Base-by-base conservation (phyloP, 2,329 filamentous ascomycete genomes). In the Ceratocystis destructans region DNA sequence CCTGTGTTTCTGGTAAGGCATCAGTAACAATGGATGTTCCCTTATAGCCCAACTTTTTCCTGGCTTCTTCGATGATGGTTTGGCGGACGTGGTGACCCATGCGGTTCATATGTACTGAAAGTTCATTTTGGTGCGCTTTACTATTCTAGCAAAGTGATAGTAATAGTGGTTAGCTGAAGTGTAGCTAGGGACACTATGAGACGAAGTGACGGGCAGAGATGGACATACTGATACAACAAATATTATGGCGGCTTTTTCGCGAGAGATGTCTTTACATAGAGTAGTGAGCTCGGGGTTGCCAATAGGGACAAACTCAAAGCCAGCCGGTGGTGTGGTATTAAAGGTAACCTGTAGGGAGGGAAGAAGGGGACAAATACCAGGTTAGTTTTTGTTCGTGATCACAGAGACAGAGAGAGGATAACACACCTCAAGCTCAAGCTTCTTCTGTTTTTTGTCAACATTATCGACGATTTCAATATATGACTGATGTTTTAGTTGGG, bases 401-500 rank as follows among this genome's bases (percentile, higher is more conserved):
- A 28, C 28, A 28, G 12, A 46, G 17, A 25, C 6, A 17, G 12
- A 46, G 20, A 17, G 12, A 46, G 20, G n/a, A 46, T 22, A 45
- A 64, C 64, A 53, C 80, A 86, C 84, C 82, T 84, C 70, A 69
- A 81, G 80, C 71, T 87, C 83, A 63, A 87, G 78, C 71, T 83
- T 86, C 72, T 83, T 83, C 17, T 68, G 55, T 73, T 84, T 86
- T 72, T 81, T 83, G 69, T 86, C 81, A 67, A 79, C 79, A 71
- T 87, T 87, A 71, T 86, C 81, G 68, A 85, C 80, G 69, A 85
- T 79, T 73, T 87, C 84, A 71, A 84, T 85, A 71, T 84, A 86
- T 15, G 82, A 80, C 70, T 82, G 80, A 73, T 87, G 82, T 71
- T 84, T 84, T 55, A 78, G 74, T 68, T 78, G 81, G 45, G 79